Evolutionary conservation across 768 basidiomycete genomes (phyloP), one percentile per base, ranked within the genome.

Genomic region (Suillus paluster): DNA sequence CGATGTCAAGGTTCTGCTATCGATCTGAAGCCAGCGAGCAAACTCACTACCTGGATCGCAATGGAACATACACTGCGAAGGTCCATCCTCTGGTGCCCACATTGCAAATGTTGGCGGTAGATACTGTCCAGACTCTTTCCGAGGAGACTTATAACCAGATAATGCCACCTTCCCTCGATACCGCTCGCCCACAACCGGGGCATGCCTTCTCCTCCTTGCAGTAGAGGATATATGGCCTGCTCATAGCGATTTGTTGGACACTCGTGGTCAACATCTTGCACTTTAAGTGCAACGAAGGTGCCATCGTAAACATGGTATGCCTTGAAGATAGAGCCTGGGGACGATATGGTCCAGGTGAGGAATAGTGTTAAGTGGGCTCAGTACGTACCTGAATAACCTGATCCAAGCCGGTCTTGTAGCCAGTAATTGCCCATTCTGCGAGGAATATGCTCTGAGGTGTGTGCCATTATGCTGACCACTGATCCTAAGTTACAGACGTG

Each of bases 171-270:
- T 8, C 83, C 85, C 57, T 84, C 76, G 2, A 84, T 78, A 9
- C 86, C 86, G 33, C 84, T 75, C 4, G 83, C 88, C 76, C 83
- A 91, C n/a, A 93, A 78, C 17, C 77, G 85, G 0, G 91, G 91
- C 83, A 93, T 89, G 7, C 91, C 91, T 49, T 80, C 78, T 23
- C 83, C 90, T 19, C 91, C 91, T 75, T 89, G 89, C 14, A 93
- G 74, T 8, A 82, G 66, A 21, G 90, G 90, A 68, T 91, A 93
- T 58, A 92, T 79, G 62, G 76, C 63, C 19, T 88, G 84, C 69
- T 93, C 91, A 58, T 88, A 91, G 34, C 75, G 78, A 68, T 93
- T 93, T 4, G 91, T 91, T 0, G 89, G 91, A 68, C 89, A 92
- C 70, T 88, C 85, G 61, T 90, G 86, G 64, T 91, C 79, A 23